Evolutionary conservation across 768 basidiomycete species (phyloP), one percentile per base, ranked within the genome.

Genomic region (Russula ochroleuca): DNA sequence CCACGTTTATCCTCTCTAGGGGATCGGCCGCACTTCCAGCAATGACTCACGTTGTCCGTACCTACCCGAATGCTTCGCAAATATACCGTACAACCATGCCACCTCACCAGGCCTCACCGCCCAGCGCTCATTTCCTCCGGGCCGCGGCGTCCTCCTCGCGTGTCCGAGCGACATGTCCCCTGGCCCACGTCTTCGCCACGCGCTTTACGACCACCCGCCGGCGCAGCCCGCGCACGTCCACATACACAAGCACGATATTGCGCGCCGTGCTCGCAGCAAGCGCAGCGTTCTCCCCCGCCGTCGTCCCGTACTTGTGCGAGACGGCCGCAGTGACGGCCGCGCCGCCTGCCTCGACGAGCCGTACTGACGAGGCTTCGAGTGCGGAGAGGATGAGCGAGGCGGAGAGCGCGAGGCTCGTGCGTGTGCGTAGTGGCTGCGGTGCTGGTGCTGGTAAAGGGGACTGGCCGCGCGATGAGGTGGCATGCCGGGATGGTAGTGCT

Each of bases 221-320:
- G 2, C 66, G 65, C 2, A 68, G 35, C 3, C 67, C 67, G 0
- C 51, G 65, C 50, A 61, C 38, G 45, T 67, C 67, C 33, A 67
- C 59, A 33, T 68, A 68, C 21, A 67, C 66, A 1, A 68, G 66
- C 43, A 67, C 62, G 55, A 67, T 59, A 52, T 68, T 67, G 7
- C 62, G 61, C 52, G 41, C 38, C 52, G 68, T 61, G 38, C 66
- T 19, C 19, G n/a, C 59, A 2, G 66, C 68, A 3, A 67, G 45
- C 19, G 33, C 59, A 4, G 45, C 68, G 31, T 68, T 68, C 2
- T 57, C 54, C 3, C 62, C 68, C 41, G 66, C 68, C 31, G 21
- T 6, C 1, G 51, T 1, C 3, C 68, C 66, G 8, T 68, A 68
- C 62, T 61, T 67, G 53, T 67, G 65, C 33, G 62, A 25, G 31